Evolutionary conservation across 176 grass and related monocot genomes (phyloP).

Genomic region (Stipa capillata): DNA sequence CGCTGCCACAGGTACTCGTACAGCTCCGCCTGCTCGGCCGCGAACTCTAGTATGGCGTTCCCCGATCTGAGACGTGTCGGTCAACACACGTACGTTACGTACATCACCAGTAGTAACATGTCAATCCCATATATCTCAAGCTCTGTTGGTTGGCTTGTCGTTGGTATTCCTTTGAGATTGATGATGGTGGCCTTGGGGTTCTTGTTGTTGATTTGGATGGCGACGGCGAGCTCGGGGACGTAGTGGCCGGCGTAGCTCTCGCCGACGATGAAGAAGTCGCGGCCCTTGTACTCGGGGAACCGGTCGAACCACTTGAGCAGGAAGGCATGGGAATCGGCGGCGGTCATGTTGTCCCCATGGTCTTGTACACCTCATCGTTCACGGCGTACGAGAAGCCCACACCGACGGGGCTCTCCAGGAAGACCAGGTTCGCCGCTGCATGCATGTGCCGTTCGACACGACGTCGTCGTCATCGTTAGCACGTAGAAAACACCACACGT

Average conservation of each 20-base stretch:
- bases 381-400: slow-evolving; percentile 61
- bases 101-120: no score
- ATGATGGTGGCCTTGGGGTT: neutral
- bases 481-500: no score
- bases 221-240: slow-evolving; percentile 43
- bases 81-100: slow-evolving; percentile 9
- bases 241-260: slow-evolving; percentile 79
- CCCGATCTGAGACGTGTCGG: slow-evolving; percentile 5
- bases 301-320: slow-evolving; percentile 55
- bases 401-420: slow-evolving; percentile 53
- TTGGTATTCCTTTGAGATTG: slow-evolving; percentile 30
- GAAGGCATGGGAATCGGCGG: slow-evolving; percentile 37
- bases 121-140: neutral
- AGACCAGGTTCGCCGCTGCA: slow-evolving; percentile 56
- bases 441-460: no score
- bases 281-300: slow-evolving; percentile 58
- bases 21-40: neutral
- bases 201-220: slow-evolving; percentile 20
- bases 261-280: slow-evolving; percentile 44
- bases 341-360: slow-evolving; percentile 41
- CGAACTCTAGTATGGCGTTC: slow-evolving; percentile 26
- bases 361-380: slow-evolving; percentile 24
- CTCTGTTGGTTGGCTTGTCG: neutral
- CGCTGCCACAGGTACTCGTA: slow-evolving; percentile 38
- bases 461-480: no score